Evolutionary conservation across 331 rosid species (phyloP), one percentile per base, ranked within the genome.

Genomic region (Phaseolus coccineus): DNA sequence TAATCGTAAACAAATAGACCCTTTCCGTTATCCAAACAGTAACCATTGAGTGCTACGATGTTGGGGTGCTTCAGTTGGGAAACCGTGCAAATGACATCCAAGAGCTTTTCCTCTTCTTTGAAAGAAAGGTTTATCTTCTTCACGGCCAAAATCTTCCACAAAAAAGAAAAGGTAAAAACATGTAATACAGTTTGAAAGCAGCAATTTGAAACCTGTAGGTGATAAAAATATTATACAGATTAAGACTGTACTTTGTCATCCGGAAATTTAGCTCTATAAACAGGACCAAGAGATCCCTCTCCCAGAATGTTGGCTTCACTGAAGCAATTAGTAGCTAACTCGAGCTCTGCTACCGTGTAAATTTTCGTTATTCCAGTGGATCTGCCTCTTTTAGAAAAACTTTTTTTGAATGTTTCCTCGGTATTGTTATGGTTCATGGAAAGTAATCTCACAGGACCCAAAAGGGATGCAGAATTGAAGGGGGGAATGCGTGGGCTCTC

Each of bases 211-310:
- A 79, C 63, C 7, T 69, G 42, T 25, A 9, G 16, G 48, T 78
- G 58, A 69, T n/a, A 51, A 40, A 77, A 77, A n/a, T 4, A 66
- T 24, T 40, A 31, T 50, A 59, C 50, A 61, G 67, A 28, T 69
- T 59, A 40, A 78, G 77, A 67, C 75, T 64, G 42, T 93, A 91
- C 98, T 79, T 85, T 90, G 73, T 92, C 97, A 84, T 89, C 89
- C 7, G 94, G 93, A 87, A 91, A 86, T 82, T 80, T 82, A 12
- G 98, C 98, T 84, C 83, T 91, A 85, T 87, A 93, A 78, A 90
- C 94, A 14, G 93, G 82, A 74, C 97, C 98, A 69, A 93, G 91
- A 67, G 93, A 91, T 71, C 98, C 98, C 69, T 89, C 89, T 39
- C 97, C 98, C 30, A 89, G 87, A 80, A 91, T 80, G 44, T 88